Percentiles rank a stretch among this genome's conserved stretches.
Evolutionary conservation across 2,329 filamentous ascomycete species (phyloP).

Genomic region (Xylariaceae sp.): DNA sequence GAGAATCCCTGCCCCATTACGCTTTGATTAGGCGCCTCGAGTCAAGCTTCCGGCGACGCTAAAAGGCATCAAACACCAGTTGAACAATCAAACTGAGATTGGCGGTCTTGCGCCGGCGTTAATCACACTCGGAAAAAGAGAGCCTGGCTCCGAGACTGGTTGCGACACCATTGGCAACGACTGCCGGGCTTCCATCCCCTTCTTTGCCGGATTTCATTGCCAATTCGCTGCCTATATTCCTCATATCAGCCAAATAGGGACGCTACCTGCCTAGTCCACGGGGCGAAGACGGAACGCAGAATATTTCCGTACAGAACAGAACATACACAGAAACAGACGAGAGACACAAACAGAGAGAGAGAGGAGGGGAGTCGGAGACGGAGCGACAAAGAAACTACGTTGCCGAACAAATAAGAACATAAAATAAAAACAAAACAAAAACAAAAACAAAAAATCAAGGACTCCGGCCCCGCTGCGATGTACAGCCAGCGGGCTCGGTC

Average conservation of each 20-base stretch:
- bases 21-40: background rate
- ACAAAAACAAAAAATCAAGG: background rate
- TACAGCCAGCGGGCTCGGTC: too few species aligned
- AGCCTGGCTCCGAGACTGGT: too few species aligned
- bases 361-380: background rate
- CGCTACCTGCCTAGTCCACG: background rate
- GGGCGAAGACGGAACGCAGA: background rate
- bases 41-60: conserved; percentile 2
- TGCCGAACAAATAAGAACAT: background rate
- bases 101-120: too few species aligned
- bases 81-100: conserved; percentile 1
- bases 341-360: background rate
- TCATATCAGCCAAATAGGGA: background rate
- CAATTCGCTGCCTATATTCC: background rate
- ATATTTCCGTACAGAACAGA: too few species aligned
- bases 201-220: background rate
- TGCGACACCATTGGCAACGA: too few species aligned
- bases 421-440: background rate
- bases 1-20: too few species aligned
- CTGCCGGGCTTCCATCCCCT: background rate
- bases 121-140: too few species aligned
- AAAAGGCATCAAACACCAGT: conserved; percentile 2
- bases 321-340: background rate
- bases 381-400: conserved; percentile 2
- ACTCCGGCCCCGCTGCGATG: too few species aligned